phyloP scores from a whole-genome alignment of 2,329 filamentous ascomycete species.

The Trichoderma arundinaceum region DNA sequence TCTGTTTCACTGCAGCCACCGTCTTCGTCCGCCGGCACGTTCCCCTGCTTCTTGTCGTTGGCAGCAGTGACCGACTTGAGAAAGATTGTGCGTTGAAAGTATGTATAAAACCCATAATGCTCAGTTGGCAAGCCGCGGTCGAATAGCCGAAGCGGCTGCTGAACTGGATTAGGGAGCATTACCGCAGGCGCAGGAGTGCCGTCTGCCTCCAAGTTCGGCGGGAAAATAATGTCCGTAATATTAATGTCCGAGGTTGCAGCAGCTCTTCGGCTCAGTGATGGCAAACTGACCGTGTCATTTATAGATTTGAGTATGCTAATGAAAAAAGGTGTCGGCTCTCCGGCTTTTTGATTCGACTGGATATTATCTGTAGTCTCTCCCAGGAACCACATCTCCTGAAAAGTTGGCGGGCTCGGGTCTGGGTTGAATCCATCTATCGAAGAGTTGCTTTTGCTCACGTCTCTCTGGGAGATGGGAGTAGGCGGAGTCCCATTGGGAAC shows the following conservation, averaged over 20 bases:
- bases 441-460: conserved; percentile 21
- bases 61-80: conserved; percentile 64
- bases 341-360: conserved; percentile 69
- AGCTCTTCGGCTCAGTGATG: conserved; percentile 34
- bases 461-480: conserved; percentile 37
- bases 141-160: conserved; percentile 84
- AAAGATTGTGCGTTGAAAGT: conserved; percentile 88
- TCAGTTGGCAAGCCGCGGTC: conserved; percentile 81
- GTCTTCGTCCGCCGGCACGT: conserved; percentile 56
- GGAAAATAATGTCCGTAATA: conserved; percentile 58
- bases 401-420: conserved; percentile 62
- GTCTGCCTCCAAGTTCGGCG: conserved; percentile 66
- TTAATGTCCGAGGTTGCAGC: conserved; percentile 36
- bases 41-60: conserved; percentile 51
- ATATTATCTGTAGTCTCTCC: conserved; percentile 85
- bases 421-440: conserved; percentile 50
- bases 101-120: conserved; percentile 93
- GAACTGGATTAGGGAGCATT: conserved; percentile 70
- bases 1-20: conserved; percentile 61
- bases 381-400: conserved; percentile 77
- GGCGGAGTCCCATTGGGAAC: conserved; percentile 49
- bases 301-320: conserved; percentile 69
- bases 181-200: conserved; percentile 74
- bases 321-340: conserved; percentile 88
- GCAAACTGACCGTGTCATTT: conserved; percentile 42